phyloP scores from a whole-genome alignment of 148 eudicot genomes.

The Rhododendron williamsianum region DNA sequence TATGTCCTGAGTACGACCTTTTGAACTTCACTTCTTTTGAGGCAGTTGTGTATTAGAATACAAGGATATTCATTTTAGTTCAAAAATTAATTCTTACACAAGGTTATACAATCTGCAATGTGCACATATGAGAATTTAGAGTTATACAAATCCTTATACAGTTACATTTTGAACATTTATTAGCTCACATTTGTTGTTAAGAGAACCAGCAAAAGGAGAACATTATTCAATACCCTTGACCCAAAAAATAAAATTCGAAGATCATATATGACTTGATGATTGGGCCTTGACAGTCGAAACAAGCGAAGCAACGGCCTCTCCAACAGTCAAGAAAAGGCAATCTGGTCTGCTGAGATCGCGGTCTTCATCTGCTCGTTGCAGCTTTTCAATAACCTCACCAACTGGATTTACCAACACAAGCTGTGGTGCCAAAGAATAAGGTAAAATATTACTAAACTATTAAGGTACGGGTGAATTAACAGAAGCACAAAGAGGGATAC shows the following conservation, averaged over 20 bases:
- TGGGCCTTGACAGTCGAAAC: conserved; percentile 23
- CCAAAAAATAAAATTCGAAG: not conserved
- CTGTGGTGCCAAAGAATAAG: conserved; percentile 17
- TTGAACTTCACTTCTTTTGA: too few relatives aligned
- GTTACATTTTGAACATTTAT: not conserved
- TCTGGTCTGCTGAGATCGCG: conserved; percentile 26
- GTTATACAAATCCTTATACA: not conserved
- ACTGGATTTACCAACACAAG: conserved; percentile 53
- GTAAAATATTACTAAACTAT: not conserved
- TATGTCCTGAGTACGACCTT: too few relatives aligned
- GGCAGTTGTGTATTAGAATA: too few relatives aligned
- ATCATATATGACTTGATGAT: conserved; percentile 6
- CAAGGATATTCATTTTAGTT: not conserved
- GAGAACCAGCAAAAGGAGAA: not conserved
- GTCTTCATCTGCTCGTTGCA: conserved; percentile 28
- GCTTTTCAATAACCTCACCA: conserved; percentile 46
- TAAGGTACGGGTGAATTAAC: not conserved
- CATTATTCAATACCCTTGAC: not conserved
- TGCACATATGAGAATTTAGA: not conserved
- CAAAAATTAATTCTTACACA: not conserved
- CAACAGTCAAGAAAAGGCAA: conserved; percentile 42
- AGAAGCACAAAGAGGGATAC: not conserved
- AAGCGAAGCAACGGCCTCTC: conserved; percentile 39
- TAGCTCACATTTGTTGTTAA: not conserved
- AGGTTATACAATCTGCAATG: not conserved